Conservation (phyloP, 106 monocot species). For the Narthecium ossifragum region DNA sequence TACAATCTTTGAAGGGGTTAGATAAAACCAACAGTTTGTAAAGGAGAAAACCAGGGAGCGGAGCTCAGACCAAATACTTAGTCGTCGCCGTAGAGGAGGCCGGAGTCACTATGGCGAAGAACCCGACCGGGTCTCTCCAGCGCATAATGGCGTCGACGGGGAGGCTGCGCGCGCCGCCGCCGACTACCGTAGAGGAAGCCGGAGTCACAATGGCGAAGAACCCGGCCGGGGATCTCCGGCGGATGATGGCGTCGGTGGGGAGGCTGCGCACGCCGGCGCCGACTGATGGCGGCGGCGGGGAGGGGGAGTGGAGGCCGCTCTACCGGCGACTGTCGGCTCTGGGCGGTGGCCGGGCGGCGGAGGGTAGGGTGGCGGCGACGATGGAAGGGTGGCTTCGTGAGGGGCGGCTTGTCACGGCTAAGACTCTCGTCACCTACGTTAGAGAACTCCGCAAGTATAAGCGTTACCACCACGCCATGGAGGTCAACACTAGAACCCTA, state of each 20-base stretch:
- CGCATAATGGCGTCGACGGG: neutral
- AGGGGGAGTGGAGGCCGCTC: constrained; percentile 16
- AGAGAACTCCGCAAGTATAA: constrained; percentile 41
- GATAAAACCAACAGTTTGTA: too few species aligned
- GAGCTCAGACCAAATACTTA: too few species aligned
- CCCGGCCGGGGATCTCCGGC: neutral
- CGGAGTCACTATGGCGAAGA: neutral
- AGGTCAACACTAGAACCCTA: constrained; percentile 16
- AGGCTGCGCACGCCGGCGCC: constrained; percentile 16
- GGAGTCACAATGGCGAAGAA: constrained; percentile 1
- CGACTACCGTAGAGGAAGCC: neutral
- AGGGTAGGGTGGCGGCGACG: constrained; percentile 37
- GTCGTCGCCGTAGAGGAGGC: neutral
- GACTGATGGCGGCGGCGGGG: neutral
- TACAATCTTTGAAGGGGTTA: too few species aligned
- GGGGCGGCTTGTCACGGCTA: constrained; percentile 25
- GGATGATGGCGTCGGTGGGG: neutral
- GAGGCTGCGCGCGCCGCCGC: constrained; percentile 16
- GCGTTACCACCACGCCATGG: constrained; percentile 23
- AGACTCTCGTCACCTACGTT: constrained; percentile 26
- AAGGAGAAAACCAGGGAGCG: too few species aligned
- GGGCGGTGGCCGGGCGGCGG: constrained; percentile 17
- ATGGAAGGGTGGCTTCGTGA: constrained; percentile 43
- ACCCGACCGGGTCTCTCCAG: neutral
- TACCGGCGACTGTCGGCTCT: constrained; percentile 43